Evolutionary conservation across 495 filamentous ascomycete genomes (phyloP).

Genomic region (Pyrenula aspistea): DNA sequence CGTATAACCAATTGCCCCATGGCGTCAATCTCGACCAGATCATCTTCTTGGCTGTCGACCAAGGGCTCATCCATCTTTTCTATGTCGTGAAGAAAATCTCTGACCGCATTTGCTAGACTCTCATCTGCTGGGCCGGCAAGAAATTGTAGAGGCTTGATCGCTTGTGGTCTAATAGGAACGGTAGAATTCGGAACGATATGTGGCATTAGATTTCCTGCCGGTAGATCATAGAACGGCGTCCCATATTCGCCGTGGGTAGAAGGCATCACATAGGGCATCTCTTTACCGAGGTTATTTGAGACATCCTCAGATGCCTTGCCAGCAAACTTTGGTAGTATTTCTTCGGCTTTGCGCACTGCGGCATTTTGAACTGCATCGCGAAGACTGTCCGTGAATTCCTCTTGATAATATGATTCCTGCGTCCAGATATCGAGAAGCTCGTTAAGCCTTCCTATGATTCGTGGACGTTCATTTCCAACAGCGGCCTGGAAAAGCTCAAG

Average conservation of each 20-base stretch:
- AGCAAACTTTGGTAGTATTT: not conserved
- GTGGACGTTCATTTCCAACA: constrained; percentile 51
- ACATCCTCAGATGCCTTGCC: not conserved
- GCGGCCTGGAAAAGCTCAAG: constrained; percentile 48
- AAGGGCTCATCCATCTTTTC: constrained; percentile 42
- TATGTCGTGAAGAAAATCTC: constrained; percentile 54
- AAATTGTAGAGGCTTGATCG: constrained; percentile 65
- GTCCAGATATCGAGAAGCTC: constrained; percentile 65
- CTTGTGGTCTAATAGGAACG: constrained; percentile 55
- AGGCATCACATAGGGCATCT: constrained; percentile 58
- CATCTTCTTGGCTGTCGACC: constrained; percentile 19
- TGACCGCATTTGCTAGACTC: constrained; percentile 51
- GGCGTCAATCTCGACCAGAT: constrained; percentile 42
- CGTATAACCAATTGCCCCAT: constrained; percentile 56
- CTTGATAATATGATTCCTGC: constrained; percentile 53
- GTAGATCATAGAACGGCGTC: constrained; percentile 72
- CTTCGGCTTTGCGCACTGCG: constrained; percentile 9
- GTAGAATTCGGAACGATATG: constrained; percentile 67
- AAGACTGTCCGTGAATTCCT: constrained; percentile 46
- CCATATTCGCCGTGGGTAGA: constrained; percentile 64
- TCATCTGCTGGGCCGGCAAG: constrained; percentile 59
- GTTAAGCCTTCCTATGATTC: constrained; percentile 49
- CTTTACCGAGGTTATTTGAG: constrained; percentile 26
- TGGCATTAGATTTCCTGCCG: constrained; percentile 70
- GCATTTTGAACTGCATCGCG: constrained; percentile 42